Evolutionary conservation across 1,284 basidiomycete genomes (phyloP).

Genomic region (Apiotrichum domesticum): DNA sequence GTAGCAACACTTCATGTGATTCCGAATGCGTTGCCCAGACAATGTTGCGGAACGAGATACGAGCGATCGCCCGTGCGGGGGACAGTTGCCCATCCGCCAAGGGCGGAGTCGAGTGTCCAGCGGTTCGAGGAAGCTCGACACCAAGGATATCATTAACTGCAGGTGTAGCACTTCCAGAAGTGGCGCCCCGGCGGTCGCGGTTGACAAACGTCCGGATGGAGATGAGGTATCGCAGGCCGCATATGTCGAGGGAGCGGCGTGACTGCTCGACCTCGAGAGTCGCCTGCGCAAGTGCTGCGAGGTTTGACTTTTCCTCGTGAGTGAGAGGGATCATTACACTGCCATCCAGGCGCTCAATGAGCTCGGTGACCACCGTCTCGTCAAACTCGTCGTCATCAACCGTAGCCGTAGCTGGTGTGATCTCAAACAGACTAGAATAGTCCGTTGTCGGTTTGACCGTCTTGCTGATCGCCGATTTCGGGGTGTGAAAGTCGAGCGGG

Average conservation of each 20-base stretch:
- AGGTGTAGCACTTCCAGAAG: slow-evolving; percentile 24
- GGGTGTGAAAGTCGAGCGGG: slow-evolving; percentile 31
- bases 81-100: background rate
- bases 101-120: slow-evolving; percentile 82
- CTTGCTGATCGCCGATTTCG: slow-evolving; percentile 2
- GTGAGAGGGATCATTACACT: slow-evolving; percentile 64
- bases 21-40: slow-evolving; percentile 94
- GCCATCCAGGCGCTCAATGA: slow-evolving; percentile 61
- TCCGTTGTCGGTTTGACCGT: slow-evolving; percentile 2
- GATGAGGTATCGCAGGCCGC: slow-evolving; percentile 82
- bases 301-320: slow-evolving; percentile 67
- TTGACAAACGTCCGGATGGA: slow-evolving; percentile 60
- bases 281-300: slow-evolving; percentile 74
- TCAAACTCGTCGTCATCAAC: slow-evolving; percentile 60
- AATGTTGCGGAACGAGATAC: slow-evolving; percentile 70
- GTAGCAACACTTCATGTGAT: slow-evolving; percentile 74
- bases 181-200: slow-evolving; percentile 22
- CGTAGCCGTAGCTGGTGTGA: slow-evolving; percentile 6
- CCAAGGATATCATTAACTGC: slow-evolving; percentile 28
- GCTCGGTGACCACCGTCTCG: slow-evolving; percentile 55
- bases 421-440: slow-evolving; percentile 31
- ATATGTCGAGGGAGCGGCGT: slow-evolving; percentile 73
- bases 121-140: slow-evolving; percentile 62
- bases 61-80: background rate
- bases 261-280: slow-evolving; percentile 86